phyloP scores from a whole-genome alignment of 345 rosid species.

The Citrus cavaleriei region DNA sequence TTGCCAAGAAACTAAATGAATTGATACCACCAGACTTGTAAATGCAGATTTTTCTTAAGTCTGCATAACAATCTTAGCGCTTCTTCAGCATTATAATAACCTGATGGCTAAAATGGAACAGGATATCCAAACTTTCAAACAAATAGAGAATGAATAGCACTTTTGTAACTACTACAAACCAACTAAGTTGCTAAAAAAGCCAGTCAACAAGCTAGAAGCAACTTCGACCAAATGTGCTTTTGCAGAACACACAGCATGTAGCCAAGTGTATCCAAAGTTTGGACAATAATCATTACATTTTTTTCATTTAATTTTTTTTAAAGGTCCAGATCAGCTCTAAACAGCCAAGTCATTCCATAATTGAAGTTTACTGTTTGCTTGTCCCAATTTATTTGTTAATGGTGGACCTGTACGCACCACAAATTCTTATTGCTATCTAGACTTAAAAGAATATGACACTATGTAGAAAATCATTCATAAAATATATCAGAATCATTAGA shows the following conservation, averaged over 20 bases:
- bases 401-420: conserved; percentile 28
- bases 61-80: background rate
- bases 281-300: conserved; percentile 4
- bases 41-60: background rate
- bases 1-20: background rate
- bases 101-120: background rate
- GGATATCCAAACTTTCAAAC: background rate
- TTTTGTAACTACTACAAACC: conserved; percentile 3
- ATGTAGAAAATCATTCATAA: conserved; percentile 2
- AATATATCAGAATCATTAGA: background rate
- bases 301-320: background rate
- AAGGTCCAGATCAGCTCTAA: conserved; percentile 7
- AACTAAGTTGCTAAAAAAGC: background rate
- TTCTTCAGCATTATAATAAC: background rate
- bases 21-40: background rate
- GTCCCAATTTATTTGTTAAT: conserved; percentile 16
- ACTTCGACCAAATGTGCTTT: conserved; percentile 3
- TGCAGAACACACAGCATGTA: background rate
- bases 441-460: background rate
- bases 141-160: conserved; percentile 9
- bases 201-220: conserved; percentile 1
- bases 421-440: conserved; percentile 23
- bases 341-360: conserved; percentile 20
- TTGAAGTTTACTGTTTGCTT: conserved; percentile 33
- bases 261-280: conserved; percentile 7